Base-by-base conservation (phyloP, 2,329 filamentous ascomycete species). In the Metarhizium guizhouense region DNA sequence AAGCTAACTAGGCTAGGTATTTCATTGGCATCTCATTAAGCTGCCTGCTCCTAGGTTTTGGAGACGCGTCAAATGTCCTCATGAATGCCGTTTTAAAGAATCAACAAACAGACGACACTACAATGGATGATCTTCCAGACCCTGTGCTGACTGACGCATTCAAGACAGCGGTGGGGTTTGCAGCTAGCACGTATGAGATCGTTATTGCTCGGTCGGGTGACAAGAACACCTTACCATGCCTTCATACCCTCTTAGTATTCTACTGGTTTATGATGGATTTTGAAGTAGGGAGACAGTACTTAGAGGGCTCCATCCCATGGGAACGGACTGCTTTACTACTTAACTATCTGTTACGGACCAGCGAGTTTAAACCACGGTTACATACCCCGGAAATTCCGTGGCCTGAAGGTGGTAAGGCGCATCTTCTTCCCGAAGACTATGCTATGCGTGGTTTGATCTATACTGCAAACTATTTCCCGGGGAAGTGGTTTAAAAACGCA, bases 401-500 rank as follows among this genome's bases (percentile, higher is more conserved):
- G 1, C 71, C 72, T 2, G 73, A 73, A 2, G 72, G 71, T 45
- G 68, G 74, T 36, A 69, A 70, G 2, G 66, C 75, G 0, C 74
- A 77, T 1, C 85, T 86, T 0, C 66, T 90, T 0, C 84, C 85
- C 0, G 87, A 90, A 51, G 87, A 91, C 58, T 88, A 82, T 60
- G 76, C 80, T 0, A 76, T 89, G 55, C 76, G 84, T 1, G 87
- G 87, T 0, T 70, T 88, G 1, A 66, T 83, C 2, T 88, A 83
- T 73, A 73, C 77, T 0, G 75, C 82, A 2, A 72, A 74, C 11
- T 85, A 85, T 55, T 84, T 81, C 53, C 83, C 84, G 0, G 55
- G 68, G 0, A 70, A 74, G 0, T 88, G 81, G 80, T 88, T 88
- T 62, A 61, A 65, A 0, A 74, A 76, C 8, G 76, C 78, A 1